Base-by-base conservation (phyloP, 305 asterid species). In the Fraxinus latifolia region DNA sequence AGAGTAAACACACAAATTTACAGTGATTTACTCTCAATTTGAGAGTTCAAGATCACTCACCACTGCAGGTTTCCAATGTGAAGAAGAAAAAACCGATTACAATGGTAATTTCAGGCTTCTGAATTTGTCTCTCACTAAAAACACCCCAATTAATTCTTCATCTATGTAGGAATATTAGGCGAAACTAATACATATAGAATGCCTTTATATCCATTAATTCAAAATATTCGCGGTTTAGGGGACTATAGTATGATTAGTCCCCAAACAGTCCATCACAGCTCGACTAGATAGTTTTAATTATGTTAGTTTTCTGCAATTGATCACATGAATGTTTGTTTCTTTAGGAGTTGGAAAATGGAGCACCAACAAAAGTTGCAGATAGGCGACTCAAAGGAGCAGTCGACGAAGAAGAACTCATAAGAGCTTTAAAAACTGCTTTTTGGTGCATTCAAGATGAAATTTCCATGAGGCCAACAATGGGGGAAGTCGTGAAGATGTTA, bases 381-480 rank as follows among this genome's bases (percentile, higher is more conserved):
- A 89, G 91, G 77, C 84, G 96, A 53, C 91, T 95, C 0, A 90
- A 85, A 86, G 96, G 95, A 76, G 85, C 86, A 7, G 86, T 92
- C 32, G 91, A 89, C 0, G 94, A 89, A 12, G 53, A 42, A 31
- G 94, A 92, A 88, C 65, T 93, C 5, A 81, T 79, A 17, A 83
- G 97, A 82, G 95, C 95, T 3, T 78, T 95, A 17, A 90, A 84
- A 79, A 90, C 89, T 3, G 97, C 97, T 0, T 91, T 95, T 44
- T 95, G 97, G 98, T 95, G 98, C 87, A 93, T 95, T n/a, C 98
- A 93, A 17, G 97, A 95, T 21, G 98, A 95, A 70, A 90, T 93
- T 1, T 83, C 74, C 44, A 81, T 82, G 88, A 89, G 98, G 87
- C 98, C 98, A 0, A 87, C 94, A 0, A 93, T 93, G 97, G 98